Evolutionary conservation across 169 alveolate genomes (phyloP).

Genomic region (Babesia divergens): DNA sequence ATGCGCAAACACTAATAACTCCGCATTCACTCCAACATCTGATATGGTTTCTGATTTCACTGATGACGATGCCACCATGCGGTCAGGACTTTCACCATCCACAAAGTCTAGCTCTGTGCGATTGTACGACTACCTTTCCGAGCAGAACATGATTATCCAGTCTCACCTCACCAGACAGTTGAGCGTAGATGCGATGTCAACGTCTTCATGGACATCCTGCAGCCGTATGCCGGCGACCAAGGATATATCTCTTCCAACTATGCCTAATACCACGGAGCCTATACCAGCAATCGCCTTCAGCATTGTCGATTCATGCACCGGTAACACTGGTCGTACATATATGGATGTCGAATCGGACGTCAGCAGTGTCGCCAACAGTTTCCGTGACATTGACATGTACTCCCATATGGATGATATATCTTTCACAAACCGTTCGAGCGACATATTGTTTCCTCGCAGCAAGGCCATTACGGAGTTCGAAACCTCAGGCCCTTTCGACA

Average conservation of each 20-base stretch:
- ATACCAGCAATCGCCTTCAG: neutral
- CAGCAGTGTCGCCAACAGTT: neutral
- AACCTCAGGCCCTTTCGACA: too few species aligned
- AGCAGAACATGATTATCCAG: constrained; percentile 35
- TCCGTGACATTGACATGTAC: too few species aligned
- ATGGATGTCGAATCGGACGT: neutral
- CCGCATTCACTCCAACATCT: constrained; percentile 4
- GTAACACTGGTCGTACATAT: neutral
- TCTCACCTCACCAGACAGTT: constrained; percentile 19
- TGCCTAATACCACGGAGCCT: neutral
- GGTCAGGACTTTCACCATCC: neutral
- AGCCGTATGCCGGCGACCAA: neutral
- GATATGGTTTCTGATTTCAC: neutral
- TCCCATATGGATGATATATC: too few species aligned
- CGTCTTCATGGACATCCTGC: constrained; percentile 8
- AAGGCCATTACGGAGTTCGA: too few species aligned
- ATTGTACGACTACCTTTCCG: constrained; percentile 38
- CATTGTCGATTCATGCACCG: neutral
- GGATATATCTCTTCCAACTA: neutral
- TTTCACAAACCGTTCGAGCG: too few species aligned
- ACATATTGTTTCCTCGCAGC: too few species aligned
- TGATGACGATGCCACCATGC: neutral
- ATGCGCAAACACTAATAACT: neutral
- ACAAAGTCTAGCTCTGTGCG: neutral
- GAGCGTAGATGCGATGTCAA: constrained; percentile 10